phyloP scores from a whole-genome alignment of 345 rosid genomes.

The Raphanus sativus region DNA sequence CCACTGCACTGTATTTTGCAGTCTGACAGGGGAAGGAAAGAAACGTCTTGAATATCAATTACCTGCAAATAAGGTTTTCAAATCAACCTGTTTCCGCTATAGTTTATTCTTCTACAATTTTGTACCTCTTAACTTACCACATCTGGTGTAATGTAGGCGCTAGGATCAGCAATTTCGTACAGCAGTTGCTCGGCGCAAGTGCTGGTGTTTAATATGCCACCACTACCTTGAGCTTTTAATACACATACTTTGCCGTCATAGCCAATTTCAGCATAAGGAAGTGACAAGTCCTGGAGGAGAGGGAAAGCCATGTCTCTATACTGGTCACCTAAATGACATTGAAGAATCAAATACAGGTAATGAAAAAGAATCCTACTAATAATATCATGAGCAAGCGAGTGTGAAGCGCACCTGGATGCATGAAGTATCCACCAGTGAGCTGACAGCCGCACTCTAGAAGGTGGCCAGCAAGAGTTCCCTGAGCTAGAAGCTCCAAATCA shows the following conservation, averaged over 20 bases:
- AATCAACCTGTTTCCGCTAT: constrained; percentile 5
- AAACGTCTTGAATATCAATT: constrained; percentile 67
- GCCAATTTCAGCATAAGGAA: constrained; percentile 80
- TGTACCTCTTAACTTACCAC: constrained; percentile 51
- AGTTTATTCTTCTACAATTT: constrained; percentile 10
- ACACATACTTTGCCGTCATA: constrained; percentile 60
- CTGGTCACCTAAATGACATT: constrained; percentile 58
- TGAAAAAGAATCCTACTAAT: background rate
- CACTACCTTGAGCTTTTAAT: constrained; percentile 71
- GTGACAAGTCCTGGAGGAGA: constrained; percentile 69
- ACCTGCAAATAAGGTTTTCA: constrained; percentile 48
- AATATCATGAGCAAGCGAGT: background rate
- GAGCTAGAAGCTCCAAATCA: constrained; percentile 71
- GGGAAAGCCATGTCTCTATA: constrained; percentile 57
- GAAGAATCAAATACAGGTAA: constrained; percentile 7
- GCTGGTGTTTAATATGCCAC: constrained; percentile 67
- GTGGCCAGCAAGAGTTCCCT: constrained; percentile 90
- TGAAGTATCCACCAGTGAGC: constrained; percentile 97
- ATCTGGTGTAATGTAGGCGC: constrained; percentile 90
- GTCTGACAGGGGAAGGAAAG: constrained; percentile 63
- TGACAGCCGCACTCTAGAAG: constrained; percentile 96
- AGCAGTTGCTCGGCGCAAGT: constrained; percentile 92
- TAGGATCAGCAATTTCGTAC: constrained; percentile 85
- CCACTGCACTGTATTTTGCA: constrained; percentile 67
- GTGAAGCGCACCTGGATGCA: constrained; percentile 85